These are phyloP conservation scores for Aspergillus campestris DNA, from an alignment of 495 filamentous ascomycete genomes.

Conservation along the genomic window DNA sequence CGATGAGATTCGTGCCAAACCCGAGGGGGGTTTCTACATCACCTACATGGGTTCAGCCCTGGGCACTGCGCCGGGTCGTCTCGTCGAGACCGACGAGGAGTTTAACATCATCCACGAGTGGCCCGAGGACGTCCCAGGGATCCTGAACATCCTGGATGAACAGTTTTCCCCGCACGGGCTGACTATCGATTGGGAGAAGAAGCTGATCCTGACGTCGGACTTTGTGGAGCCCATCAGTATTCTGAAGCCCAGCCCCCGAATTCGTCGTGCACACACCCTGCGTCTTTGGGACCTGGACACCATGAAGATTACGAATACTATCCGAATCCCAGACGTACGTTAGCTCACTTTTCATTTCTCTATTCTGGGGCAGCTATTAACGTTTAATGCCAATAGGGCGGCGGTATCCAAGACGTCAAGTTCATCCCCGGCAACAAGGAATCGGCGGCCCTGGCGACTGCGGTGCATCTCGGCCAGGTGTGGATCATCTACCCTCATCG, in stretches of 20 bases:
- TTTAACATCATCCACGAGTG: slow-evolving; percentile 55
- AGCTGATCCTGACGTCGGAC: slow-evolving; percentile 52
- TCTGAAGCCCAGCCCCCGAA: slow-evolving; percentile 48
- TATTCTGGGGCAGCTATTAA: neutral
- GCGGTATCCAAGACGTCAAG: slow-evolving; percentile 58
- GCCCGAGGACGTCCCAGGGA: slow-evolving; percentile 44
- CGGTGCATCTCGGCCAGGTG: slow-evolving; percentile 52
- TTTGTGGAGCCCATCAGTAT: slow-evolving; percentile 53
- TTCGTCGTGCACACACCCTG: slow-evolving; percentile 46
- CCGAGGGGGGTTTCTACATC: slow-evolving; percentile 56
- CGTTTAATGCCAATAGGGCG: slow-evolving; percentile 24
- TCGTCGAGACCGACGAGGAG: slow-evolving; percentile 50
- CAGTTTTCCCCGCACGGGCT: slow-evolving; percentile 56
- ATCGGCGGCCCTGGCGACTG: slow-evolving; percentile 50
- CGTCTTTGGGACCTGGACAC: slow-evolving; percentile 48
- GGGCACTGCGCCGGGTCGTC: slow-evolving; percentile 49
- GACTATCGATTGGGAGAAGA: slow-evolving; percentile 47
- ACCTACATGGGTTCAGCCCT: slow-evolving; percentile 51
- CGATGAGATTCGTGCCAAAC: slow-evolving; percentile 57
- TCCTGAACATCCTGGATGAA: slow-evolving; percentile 46
- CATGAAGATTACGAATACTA: slow-evolving; percentile 48
- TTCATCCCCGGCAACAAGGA: slow-evolving; percentile 56
- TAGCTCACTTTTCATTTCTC: too few species aligned
- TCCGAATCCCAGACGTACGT: slow-evolving; percentile 51
- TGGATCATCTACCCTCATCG: slow-evolving; percentile 60